Percentiles rank a stretch among this genome's conserved stretches.
Evolutionary conservation across 2,329 filamentous ascomycete genomes (phyloP).

Genomic region (Passalora sequoiae): DNA sequence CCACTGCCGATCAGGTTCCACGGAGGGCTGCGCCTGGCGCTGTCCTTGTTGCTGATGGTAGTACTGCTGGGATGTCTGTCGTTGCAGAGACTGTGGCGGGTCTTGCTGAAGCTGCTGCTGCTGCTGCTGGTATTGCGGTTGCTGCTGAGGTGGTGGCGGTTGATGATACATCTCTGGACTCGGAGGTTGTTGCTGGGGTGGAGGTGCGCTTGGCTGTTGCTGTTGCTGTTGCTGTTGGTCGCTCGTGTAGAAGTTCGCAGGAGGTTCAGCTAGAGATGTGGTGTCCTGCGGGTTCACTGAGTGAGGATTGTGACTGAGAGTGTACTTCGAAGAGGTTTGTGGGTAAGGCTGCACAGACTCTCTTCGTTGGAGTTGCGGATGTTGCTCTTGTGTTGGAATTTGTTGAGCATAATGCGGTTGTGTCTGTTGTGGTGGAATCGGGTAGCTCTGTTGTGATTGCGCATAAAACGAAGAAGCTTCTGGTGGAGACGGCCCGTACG

Average conservation of each 20-base stretch:
- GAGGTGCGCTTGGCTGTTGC: constrained; percentile 9
- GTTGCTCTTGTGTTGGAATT: constrained; percentile 8
- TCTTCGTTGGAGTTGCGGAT: constrained; percentile 27
- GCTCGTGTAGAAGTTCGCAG: constrained; percentile 56
- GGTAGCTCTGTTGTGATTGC: constrained; percentile 33
- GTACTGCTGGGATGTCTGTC: constrained; percentile 21
- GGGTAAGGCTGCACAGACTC: constrained; percentile 30
- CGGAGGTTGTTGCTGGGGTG: constrained; percentile 21
- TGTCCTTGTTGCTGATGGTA: constrained; percentile 16
- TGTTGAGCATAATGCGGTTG: constrained; percentile 30
- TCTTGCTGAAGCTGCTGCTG: constrained; percentile 19
- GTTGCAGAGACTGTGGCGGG: constrained; percentile 17
- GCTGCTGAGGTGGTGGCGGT: constrained; percentile 29
- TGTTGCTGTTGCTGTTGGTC: constrained; percentile 22
- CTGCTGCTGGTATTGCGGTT: constrained; percentile 26
- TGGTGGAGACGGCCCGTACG: constrained; percentile 26
- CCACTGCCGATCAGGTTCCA: constrained; percentile 27
- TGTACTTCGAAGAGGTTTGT: constrained; percentile 33
- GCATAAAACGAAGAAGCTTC: constrained; percentile 29
- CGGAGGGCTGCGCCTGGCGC: constrained; percentile 7
- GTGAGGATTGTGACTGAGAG: constrained; percentile 31
- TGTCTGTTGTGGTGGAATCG: constrained; percentile 32
- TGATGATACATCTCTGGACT: constrained; percentile 34
- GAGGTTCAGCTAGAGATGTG: constrained; percentile 45
- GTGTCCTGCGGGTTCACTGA: constrained; percentile 24